A percentile compares a stretch with the other conserved stretches of the same genome.
Conservation (phyloP, 106 monocot species). For the Iris macrosiphon region DNA sequence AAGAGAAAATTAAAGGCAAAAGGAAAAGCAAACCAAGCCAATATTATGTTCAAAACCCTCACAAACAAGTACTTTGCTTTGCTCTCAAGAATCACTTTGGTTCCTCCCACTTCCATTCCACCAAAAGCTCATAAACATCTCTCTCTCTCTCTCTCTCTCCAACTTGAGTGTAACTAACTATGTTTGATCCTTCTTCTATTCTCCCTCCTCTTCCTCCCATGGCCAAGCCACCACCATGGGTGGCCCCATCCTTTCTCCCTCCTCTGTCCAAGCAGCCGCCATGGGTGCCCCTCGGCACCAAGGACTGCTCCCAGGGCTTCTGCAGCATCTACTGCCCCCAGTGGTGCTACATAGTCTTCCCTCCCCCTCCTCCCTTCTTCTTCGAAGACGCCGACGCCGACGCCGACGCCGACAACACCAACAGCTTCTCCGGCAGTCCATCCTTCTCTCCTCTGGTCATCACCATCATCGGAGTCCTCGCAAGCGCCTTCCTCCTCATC, state of each 20-base stretch:
- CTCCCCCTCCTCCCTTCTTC: conserved; percentile 42
- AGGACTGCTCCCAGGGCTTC: conserved; percentile 41
- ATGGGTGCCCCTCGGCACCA: conserved; percentile 37
- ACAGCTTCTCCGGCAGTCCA: conserved; percentile 17
- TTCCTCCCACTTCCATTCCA: not conserved
- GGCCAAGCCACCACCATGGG: conserved; percentile 23
- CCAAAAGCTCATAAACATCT: conserved; percentile 19
- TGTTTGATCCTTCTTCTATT: too few relatives aligned
- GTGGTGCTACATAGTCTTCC: conserved; percentile 61
- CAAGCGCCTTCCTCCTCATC: conserved; percentile 58
- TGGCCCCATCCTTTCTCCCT: too few relatives aligned
- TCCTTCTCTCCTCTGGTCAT: conserved; percentile 82
- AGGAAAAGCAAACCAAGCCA: conserved; percentile 9
- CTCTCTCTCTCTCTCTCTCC: conserved; percentile 23
- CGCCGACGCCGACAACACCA: conserved; percentile 14
- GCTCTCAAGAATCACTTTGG: conserved; percentile 16
- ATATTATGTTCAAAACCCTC: not conserved
- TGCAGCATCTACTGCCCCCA: conserved; percentile 78
- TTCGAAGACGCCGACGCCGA: conserved; percentile 18
- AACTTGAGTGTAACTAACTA: too few relatives aligned
- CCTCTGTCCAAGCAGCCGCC: conserved; percentile 16
- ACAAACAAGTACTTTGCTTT: conserved; percentile 39
- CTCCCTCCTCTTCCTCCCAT: too few relatives aligned
- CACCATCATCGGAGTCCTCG: conserved; percentile 84
- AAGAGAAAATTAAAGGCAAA: not conserved